Evolutionary conservation across 352 stramenopile genomes (phyloP), one percentile per base, ranked within the genome.

Genomic region (Globisporangium megalacanthum): DNA sequence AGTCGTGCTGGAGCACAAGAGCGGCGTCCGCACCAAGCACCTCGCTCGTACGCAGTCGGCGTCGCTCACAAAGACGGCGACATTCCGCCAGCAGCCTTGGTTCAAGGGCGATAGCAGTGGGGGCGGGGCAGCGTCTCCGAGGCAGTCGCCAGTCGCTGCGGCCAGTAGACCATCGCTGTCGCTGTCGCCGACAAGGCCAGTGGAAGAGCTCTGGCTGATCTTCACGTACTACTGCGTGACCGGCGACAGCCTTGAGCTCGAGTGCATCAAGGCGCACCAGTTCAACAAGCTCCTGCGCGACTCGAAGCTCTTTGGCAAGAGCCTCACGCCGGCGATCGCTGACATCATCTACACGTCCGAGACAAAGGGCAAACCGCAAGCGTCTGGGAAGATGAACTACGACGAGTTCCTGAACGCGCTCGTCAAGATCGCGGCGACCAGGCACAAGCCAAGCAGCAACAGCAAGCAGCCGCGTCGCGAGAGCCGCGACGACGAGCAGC

Each of bases 211-310:
- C 0, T 92, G 83, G 83, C 66, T 69, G 44, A 79, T 92, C 25
- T 92, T 90, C 44, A 89, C 80, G 8, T 89, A 82, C 65, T 92
- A 92, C 60, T 92, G 83, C 41, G 75, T 89, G 14, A 83, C 85
- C 36, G 83, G 83, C 29, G 83, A 90, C 54, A 81, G 75, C 33
- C 76, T 87, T 36, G 79, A 92, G 42, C 57, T 92, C 3, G 79
- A 89, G 45, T 82, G 62, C 33, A 82, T 92, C 47, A 81, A 73
- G 48, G 73, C 77, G 6, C 79, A 90, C 50, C 83, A 92, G 57
- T 92, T 90, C 59, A 85, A 82, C 62, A 78, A 75, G 33, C 61
- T 90, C 1, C 51, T 92, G 22, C 79, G 78, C 1, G 83, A 92
- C 56, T 73, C 76, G 3, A 62, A 68, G 6, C 64, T 92, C 3